Evolutionary conservation across 495 filamentous ascomycete species (phyloP).

Genomic region (Aspergillus olivimuriae): DNA sequence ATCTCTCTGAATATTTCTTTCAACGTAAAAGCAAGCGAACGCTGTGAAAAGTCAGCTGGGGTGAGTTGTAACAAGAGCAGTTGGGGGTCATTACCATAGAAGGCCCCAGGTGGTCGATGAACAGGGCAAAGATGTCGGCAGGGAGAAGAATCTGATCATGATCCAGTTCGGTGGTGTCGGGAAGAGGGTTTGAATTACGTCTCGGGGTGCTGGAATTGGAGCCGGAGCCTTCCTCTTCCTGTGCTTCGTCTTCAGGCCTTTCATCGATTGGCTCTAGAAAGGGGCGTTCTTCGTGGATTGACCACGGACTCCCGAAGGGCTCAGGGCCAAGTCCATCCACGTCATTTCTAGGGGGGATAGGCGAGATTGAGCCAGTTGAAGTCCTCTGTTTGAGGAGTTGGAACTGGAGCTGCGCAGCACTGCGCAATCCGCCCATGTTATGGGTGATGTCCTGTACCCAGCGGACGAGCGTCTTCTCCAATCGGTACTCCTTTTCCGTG

Average conservation of each 20-base stretch:
- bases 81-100: slow-evolving; percentile 60
- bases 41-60: slow-evolving; percentile 36
- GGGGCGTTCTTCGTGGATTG: slow-evolving; percentile 31
- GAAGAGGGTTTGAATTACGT: slow-evolving; percentile 13
- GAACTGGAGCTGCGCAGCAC: slow-evolving; percentile 86
- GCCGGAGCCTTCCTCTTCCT: too few relatives aligned
- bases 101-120: slow-evolving; percentile 81
- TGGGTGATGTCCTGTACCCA: slow-evolving; percentile 85
- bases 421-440: slow-evolving; percentile 83
- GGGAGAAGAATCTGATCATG: slow-evolving; percentile 38
- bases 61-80: background rate
- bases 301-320: slow-evolving; percentile 27
- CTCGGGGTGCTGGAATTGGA: too few relatives aligned
- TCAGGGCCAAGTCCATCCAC: slow-evolving; percentile 9
- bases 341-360: background rate
- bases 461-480: slow-evolving; percentile 73
- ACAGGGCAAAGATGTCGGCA: slow-evolving; percentile 78
- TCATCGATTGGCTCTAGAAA: slow-evolving; percentile 61
- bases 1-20: slow-evolving; percentile 83
- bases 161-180: slow-evolving; percentile 8
- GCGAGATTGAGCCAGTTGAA: slow-evolving; percentile 7
- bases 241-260: slow-evolving; percentile 53
- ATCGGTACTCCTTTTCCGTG: slow-evolving; percentile 71
- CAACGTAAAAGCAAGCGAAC: slow-evolving; percentile 84
- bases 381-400: slow-evolving; percentile 62